These are phyloP conservation scores for Diaporthe sp. DNA, from an alignment of 2,329 filamentous ascomycete species.

Conservation along the genomic window DNA sequence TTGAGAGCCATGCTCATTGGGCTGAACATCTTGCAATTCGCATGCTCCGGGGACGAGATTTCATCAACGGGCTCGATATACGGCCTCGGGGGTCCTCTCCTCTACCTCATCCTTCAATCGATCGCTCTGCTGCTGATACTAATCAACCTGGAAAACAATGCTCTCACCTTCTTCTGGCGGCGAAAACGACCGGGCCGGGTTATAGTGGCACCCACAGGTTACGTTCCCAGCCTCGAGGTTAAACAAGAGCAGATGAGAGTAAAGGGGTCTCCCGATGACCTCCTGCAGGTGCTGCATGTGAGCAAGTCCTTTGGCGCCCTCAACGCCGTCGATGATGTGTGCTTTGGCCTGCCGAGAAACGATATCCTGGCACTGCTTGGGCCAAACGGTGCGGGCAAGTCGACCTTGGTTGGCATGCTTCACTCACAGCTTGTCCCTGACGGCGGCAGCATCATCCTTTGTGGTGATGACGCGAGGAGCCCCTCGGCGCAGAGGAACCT, in stretches of 20 bases:
- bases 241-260: slow-evolving; percentile 5
- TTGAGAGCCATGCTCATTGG: not conserved
- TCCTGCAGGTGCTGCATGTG: slow-evolving; percentile 4
- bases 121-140: not conserved
- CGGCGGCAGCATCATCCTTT: not conserved
- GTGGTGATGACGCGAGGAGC: not conserved
- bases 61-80: slow-evolving; percentile 1
- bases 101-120: not conserved
- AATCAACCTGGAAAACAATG: not conserved
- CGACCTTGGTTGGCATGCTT: not conserved
- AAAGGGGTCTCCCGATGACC: not conserved
- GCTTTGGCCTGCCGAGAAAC: not conserved
- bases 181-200: not conserved
- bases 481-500: not conserved
- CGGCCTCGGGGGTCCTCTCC: not conserved
- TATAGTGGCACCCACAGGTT: not conserved
- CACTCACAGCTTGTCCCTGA: not conserved
- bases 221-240: not conserved
- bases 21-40: not conserved
- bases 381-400: slow-evolving; percentile 3
- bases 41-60: not conserved
- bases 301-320: not conserved
- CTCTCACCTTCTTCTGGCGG: not conserved
- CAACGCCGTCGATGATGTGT: not conserved
- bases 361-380: not conserved